Conservation (phyloP, 2,329 filamentous ascomycete species). For the Aspergillus ruber region DNA sequence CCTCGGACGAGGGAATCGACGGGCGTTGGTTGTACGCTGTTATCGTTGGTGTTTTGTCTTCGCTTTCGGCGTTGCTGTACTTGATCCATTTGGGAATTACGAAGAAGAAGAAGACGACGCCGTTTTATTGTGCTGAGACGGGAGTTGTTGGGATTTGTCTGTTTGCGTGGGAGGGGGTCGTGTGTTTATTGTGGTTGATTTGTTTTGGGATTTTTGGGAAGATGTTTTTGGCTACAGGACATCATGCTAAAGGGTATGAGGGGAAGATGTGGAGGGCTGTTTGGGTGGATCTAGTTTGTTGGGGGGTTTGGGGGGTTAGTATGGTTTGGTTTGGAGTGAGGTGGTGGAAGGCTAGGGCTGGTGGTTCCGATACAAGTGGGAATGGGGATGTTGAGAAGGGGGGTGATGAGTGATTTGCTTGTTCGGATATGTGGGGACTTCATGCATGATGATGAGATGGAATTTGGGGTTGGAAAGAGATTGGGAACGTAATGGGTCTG, state of each 20-base stretch:
- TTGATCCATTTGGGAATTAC: slow-evolving; percentile 53
- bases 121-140: no score
- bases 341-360: slow-evolving; percentile 25
- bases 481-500: no score
- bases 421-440: not conserved
- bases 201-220: slow-evolving; percentile 79
- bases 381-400: slow-evolving; percentile 8
- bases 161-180: slow-evolving; percentile 63
- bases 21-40: slow-evolving; percentile 66
- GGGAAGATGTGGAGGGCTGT: slow-evolving; percentile 76
- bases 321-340: slow-evolving; percentile 17
- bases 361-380: slow-evolving; percentile 11
- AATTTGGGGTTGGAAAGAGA: no score
- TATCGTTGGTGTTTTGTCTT: slow-evolving; percentile 60
- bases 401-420: not conserved
- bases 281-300: slow-evolving; percentile 74
- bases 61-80: slow-evolving; percentile 60
- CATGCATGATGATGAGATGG: no score
- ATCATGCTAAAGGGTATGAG: slow-evolving; percentile 24
- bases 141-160: slow-evolving; percentile 16
- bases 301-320: slow-evolving; percentile 35
- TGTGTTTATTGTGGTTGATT: slow-evolving; percentile 73
- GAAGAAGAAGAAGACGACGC: slow-evolving; percentile 7
- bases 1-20: slow-evolving; percentile 48
- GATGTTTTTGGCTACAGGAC: slow-evolving; percentile 59